Conservation (phyloP, 2,329 filamentous ascomycete genomes). For the Trichoderma polysporum region DNA sequence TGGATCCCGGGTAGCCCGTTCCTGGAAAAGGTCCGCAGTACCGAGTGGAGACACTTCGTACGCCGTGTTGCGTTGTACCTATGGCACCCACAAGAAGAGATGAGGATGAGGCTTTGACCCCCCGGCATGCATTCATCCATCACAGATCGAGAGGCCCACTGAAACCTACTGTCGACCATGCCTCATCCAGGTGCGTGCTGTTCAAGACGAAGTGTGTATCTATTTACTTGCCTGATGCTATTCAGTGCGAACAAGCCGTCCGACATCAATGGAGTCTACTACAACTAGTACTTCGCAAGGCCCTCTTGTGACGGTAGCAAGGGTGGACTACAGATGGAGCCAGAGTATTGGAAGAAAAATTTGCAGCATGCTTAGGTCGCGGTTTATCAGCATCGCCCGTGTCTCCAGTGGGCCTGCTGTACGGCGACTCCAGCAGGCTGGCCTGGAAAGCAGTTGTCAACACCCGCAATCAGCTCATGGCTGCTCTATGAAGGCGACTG, state of each 20-base stretch:
- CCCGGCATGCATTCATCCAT: conserved; percentile 11
- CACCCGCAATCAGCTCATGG: conserved; percentile 12
- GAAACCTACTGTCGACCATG: background rate
- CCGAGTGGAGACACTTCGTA: background rate
- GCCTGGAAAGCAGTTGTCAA: background rate
- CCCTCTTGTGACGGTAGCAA: background rate
- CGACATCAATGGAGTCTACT: background rate
- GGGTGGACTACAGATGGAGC: conserved; percentile 8
- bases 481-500: background rate
- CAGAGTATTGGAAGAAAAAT: background rate
- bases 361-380: background rate
- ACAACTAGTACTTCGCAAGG: background rate
- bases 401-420: conserved; percentile 6
- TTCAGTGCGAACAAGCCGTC: background rate
- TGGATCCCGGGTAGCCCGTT: conserved; percentile 17
- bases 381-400: background rate
- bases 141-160: conserved; percentile 9
- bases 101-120: conserved; percentile 2
- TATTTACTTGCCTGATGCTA: background rate
- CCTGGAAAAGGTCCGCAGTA: background rate
- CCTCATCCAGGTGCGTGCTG: conserved; percentile 3
- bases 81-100: background rate
- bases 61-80: background rate
- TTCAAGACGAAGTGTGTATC: background rate
- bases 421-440: background rate